A percentile compares a stretch with the other conserved stretches of the same genome.
Evolutionary conservation across 129 eudicot species (phyloP).

Genomic region (Centella asiatica): DNA sequence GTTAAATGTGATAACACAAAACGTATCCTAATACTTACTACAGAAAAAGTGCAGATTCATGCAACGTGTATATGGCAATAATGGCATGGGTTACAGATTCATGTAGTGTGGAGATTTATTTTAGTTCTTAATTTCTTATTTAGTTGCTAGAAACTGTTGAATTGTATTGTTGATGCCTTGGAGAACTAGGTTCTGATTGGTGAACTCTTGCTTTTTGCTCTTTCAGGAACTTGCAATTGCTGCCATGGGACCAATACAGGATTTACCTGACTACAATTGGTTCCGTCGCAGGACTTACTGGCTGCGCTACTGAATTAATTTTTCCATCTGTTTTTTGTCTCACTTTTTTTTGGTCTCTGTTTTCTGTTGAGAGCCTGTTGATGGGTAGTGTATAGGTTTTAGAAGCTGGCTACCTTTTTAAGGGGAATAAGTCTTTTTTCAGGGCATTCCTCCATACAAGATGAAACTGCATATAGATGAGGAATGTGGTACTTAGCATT

Average conservation of each 20-base stretch:
- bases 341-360: background rate
- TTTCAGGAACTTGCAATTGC: conserved; percentile 47
- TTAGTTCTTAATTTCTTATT: background rate
- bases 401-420: background rate
- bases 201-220: background rate
- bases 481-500: background rate
- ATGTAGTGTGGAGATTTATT: background rate
- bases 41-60: background rate
- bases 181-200: background rate
- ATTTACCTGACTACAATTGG: conserved; percentile 16
- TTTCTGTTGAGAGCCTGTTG: background rate
- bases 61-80: background rate
- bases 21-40: background rate
- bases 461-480: background rate
- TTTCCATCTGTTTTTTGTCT: background rate
- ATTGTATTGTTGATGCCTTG: background rate
- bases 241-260: conserved; percentile 40
- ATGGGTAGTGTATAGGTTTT: conserved; percentile 2
- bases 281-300: conserved; percentile 16
- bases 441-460: background rate
- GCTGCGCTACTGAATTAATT: background rate
- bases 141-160: background rate
- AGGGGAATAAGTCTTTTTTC: conserved; percentile 2
- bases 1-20: background rate
- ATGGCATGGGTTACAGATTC: background rate